A percentile compares a stretch with the other conserved stretches of the same genome.
These are phyloP conservation scores for Dryas alaskensis DNA, from an alignment of 306 rosid species.

Conservation along the genomic window DNA sequence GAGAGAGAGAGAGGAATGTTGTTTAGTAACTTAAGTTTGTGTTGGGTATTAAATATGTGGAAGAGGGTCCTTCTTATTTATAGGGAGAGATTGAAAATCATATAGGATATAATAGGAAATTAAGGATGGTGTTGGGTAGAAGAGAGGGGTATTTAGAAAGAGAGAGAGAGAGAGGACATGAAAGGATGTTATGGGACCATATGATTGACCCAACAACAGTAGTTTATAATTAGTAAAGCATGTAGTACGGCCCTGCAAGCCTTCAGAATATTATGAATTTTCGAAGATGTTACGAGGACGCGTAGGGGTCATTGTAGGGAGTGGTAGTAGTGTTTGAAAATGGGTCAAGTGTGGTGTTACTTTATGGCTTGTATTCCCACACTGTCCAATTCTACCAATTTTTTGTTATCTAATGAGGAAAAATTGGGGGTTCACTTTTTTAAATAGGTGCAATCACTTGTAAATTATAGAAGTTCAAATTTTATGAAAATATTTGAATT, in stretches of 20 bases:
- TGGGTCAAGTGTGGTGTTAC: not conserved
- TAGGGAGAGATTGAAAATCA: not conserved
- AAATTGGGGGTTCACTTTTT: no score
- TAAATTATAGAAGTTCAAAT: no score
- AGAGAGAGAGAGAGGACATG: no score
- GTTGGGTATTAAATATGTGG: conserved; percentile 1
- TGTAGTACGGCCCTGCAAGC: not conserved
- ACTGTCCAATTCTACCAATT: no score
- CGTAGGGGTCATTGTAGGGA: not conserved
- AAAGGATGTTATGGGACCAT: not conserved
- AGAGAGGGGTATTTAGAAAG: not conserved
- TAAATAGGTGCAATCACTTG: no score
- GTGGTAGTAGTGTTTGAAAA: not conserved
- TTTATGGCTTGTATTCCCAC: not conserved
- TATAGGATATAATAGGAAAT: not conserved
- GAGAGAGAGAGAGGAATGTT: not conserved
- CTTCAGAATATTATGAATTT: no score
- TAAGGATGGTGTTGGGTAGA: not conserved
- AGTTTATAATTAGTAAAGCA: not conserved
- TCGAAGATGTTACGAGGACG: not conserved
- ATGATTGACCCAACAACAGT: not conserved
- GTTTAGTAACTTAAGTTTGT: not conserved
- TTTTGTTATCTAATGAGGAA: no score
- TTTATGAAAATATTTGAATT: no score
- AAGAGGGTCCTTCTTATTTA: not conserved